phyloP scores from a whole-genome alignment of 768 basidiomycete genomes.

The Auricularia heimuer region DNA sequence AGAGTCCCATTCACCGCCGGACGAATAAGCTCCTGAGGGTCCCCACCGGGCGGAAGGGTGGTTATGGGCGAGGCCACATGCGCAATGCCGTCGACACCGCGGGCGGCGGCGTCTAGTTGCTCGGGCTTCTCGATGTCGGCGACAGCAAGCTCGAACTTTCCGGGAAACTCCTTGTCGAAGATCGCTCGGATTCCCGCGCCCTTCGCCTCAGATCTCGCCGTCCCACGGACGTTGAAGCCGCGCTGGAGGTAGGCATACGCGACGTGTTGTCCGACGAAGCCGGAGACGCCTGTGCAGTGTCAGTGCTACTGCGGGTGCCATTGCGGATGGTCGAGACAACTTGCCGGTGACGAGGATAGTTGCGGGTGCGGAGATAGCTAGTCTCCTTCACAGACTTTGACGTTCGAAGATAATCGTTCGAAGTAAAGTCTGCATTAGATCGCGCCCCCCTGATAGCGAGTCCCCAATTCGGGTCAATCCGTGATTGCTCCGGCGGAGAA shows the following conservation, averaged over 20 bases:
- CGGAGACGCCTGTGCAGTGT: slow-evolving; percentile 4
- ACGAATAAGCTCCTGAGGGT: too few relatives aligned
- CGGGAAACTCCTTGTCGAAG: slow-evolving; percentile 10
- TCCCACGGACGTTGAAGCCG: slow-evolving; percentile 27
- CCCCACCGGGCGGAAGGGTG: background rate
- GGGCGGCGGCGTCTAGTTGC: slow-evolving; percentile 12
- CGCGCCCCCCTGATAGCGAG: too few relatives aligned
- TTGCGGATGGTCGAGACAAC: background rate
- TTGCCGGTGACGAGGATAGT: slow-evolving; percentile 7
- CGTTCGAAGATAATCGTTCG: too few relatives aligned
- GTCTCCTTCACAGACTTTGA: too few relatives aligned
- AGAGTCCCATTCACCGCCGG: too few relatives aligned
- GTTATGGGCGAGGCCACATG: slow-evolving; percentile 13
- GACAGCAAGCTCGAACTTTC: slow-evolving; percentile 23
- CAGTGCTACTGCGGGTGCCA: too few relatives aligned
- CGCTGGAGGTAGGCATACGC: slow-evolving; percentile 12
- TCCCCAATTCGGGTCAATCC: too few relatives aligned
- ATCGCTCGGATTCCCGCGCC: slow-evolving; percentile 21
- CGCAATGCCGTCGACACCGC: slow-evolving; percentile 11
- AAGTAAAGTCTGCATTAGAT: too few relatives aligned
- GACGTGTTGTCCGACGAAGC: slow-evolving; percentile 15
- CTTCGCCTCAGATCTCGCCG: slow-evolving; percentile 24
- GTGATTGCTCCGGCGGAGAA: too few relatives aligned
- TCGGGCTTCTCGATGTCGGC: slow-evolving; percentile 22
- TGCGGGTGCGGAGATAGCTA: slow-evolving; percentile 2